Evolutionary conservation across 495 filamentous ascomycete species (phyloP).

Genomic region (Penicillium desertorum): DNA sequence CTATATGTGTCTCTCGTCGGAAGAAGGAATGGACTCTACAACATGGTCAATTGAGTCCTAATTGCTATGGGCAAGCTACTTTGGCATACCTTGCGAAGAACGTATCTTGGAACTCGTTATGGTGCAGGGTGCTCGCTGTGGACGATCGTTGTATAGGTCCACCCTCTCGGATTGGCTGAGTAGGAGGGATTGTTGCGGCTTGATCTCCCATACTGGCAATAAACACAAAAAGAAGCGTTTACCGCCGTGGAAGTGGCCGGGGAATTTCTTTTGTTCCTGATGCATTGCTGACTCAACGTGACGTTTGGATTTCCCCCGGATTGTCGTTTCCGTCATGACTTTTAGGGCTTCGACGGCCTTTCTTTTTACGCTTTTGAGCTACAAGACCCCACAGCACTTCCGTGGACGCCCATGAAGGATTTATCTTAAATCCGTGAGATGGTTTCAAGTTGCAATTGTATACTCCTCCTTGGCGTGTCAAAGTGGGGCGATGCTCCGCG

Average conservation of each 20-base stretch:
- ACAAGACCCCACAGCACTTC: not conserved
- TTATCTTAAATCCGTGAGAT: not conserved
- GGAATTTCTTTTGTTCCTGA: not conserved
- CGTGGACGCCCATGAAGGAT: not conserved
- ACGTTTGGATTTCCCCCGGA: no score
- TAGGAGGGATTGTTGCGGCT: not conserved
- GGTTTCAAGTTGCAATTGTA: not conserved
- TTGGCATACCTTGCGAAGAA: conserved; percentile 20
- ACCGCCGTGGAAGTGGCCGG: not conserved
- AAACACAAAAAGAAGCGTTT: not conserved
- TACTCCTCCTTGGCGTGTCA: not conserved
- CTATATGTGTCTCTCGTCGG: conserved; percentile 26
- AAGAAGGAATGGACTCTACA: conserved; percentile 25
- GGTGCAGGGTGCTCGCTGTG: conserved; percentile 21
- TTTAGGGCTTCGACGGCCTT: not conserved
- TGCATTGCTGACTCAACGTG: conserved; percentile 7
- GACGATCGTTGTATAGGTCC: conserved; percentile 6
- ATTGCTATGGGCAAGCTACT: not conserved
- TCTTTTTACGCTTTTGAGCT: not conserved
- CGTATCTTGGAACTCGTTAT: conserved; percentile 28
- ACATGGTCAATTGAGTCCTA: not conserved
- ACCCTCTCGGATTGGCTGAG: not conserved
- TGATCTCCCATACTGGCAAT: not conserved
- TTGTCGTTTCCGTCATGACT: conserved; percentile 10
- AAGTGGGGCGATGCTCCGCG: not conserved